A percentile compares a stretch with the other conserved stretches of the same genome.
Evolutionary conservation across 176 grass and related monocot species (phyloP).

Genomic region (Pontederia crassipes): DNA sequence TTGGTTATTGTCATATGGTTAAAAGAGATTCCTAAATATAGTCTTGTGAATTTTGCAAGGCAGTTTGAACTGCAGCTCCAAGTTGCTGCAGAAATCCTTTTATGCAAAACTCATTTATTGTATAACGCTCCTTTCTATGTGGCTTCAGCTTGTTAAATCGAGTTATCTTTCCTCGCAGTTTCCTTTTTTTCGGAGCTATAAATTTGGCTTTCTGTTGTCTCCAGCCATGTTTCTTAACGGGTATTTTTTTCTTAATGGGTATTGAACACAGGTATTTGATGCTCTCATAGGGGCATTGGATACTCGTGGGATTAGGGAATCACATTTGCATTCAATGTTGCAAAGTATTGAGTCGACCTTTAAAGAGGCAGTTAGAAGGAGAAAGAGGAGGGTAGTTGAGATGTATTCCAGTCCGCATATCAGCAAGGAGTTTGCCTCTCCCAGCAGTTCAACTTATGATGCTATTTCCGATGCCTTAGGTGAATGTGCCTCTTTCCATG

Average conservation of each 20-base stretch:
- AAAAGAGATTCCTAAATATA: too few species aligned
- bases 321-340: constrained; percentile 85
- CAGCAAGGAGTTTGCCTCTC: constrained; percentile 52
- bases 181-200: too few species aligned
- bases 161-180: too few species aligned
- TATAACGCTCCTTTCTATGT: not conserved
- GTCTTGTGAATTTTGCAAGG: too few species aligned
- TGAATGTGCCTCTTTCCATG: constrained; percentile 56
- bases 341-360: constrained; percentile 73
- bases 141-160: too few species aligned
- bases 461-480: constrained; percentile 39
- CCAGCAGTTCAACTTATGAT: constrained; percentile 51
- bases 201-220: too few species aligned
- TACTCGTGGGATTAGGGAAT: constrained; percentile 71
- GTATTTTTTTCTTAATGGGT: not conserved
- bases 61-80: too few species aligned
- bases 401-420: constrained; percentile 33
- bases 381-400: constrained; percentile 33
- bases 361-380: constrained; percentile 59
- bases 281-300: constrained; percentile 59
- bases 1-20: too few species aligned
- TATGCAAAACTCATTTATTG: not conserved
- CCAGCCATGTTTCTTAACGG: not conserved
- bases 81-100: too few species aligned
- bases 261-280: constrained; percentile 74